Base-by-base conservation (phyloP, 176 grass and related monocot genomes). In the Cocos nucifera region DNA sequence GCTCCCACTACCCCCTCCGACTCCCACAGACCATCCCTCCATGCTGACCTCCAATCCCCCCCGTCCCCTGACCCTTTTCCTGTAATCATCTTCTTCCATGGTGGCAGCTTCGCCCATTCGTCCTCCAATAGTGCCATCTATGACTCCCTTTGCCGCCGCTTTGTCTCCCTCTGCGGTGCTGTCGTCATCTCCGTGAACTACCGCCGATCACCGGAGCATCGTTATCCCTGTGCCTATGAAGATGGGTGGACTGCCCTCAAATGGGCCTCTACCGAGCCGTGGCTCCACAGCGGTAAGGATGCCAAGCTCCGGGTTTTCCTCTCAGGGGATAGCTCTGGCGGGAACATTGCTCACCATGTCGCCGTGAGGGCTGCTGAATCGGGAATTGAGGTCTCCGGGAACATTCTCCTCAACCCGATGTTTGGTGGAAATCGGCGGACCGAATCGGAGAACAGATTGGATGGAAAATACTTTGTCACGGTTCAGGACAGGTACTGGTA, bases 51-150 rank as follows among this genome's bases (percentile, higher is more conserved):
- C n/a, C 62, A 51, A 3, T 73, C 73, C 39, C 56, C 60, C 5
- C 79, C 88, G 15, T 81, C 88, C 5, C 17, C 59, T 19, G 87
- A 89, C 53, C 84, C 82, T 17, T 88, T 92, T 66, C 84, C 88
- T n/a, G 93, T 98, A 23, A 92, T 98, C 63, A 80, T 98, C 49
- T 92, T 98, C 93, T 98, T 92, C 79, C 93, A 92, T 59, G 88
- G 93, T n/a, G 88, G 93, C 64, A 98, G 93, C 84, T 98, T 98
- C 29, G 84, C 84, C 0, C 93, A 98, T 76, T 98, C 88, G 0
- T 86, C 84, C 0, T 78, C 87, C 56, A 81, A 86, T 61, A 89
- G 81, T 7, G 50, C 84, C 17, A 98, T 98, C 62, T 98, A 98
- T 72, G 87, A 98, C 63, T 49, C 78, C 16, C 66, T 98, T 14